These are phyloP conservation scores for Venturia pyrina DNA, from an alignment of 2,329 filamentous ascomycete species.

Conservation along the genomic window DNA sequence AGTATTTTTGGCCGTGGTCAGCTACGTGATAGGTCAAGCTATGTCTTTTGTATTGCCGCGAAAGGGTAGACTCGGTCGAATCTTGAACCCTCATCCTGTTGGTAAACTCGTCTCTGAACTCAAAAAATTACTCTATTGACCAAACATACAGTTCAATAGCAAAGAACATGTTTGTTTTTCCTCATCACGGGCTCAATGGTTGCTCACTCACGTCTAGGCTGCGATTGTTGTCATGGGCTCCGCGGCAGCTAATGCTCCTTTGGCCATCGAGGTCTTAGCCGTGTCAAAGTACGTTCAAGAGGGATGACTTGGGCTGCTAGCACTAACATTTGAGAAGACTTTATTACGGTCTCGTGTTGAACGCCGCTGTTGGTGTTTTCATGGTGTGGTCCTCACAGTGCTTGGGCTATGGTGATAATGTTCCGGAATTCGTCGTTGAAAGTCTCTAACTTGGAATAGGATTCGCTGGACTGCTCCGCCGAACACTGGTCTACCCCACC, in stretches of 20 bases:
- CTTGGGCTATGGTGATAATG: conserved; percentile 13
- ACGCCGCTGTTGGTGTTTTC: conserved; percentile 8
- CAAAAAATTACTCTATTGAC: neutral
- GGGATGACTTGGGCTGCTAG: neutral
- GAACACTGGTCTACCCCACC: conserved; percentile 14
- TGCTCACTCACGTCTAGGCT: neutral
- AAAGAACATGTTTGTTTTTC: conserved; percentile 19
- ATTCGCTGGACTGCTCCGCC: conserved; percentile 14
- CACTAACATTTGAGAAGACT: conserved; percentile 1
- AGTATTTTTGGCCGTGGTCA: conserved; percentile 36
- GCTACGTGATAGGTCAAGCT: conserved; percentile 32
- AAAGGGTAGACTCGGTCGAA: conserved; percentile 23
- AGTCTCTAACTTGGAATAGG: neutral
- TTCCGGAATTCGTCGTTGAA: neutral
- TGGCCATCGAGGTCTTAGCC: neutral
- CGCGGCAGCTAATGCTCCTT: conserved; percentile 1
- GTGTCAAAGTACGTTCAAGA: neutral
- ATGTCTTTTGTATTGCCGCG: conserved; percentile 29
- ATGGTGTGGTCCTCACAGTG: conserved; percentile 14
- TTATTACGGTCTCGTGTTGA: conserved; percentile 10
- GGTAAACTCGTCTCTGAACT: neutral
- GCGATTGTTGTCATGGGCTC: conserved; percentile 17
- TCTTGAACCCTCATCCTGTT: conserved; percentile 28
- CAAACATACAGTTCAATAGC: neutral
- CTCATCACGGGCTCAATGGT: neutral